phyloP scores from a whole-genome alignment of 2,329 filamentous ascomycete genomes.

The Sordariomycetes sp. region DNA sequence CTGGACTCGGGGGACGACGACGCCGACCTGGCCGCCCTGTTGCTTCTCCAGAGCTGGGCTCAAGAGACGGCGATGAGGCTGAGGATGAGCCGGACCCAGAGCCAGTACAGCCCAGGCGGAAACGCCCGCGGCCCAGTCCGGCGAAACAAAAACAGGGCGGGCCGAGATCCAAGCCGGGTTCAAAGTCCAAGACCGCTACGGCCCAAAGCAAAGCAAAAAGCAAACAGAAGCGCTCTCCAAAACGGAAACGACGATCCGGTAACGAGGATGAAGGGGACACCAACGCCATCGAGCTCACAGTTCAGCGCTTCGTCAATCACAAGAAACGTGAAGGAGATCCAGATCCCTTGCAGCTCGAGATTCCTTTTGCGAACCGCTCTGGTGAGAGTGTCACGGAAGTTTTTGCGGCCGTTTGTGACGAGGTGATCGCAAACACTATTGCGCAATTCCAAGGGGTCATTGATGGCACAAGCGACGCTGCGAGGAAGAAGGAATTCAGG shows the following conservation, averaged over 20 bases:
- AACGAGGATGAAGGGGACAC: constrained; percentile 2
- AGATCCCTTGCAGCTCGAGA: constrained; percentile 38
- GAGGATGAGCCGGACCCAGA: constrained; percentile 12
- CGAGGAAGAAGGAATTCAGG: constrained; percentile 41
- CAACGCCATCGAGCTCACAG: constrained; percentile 40
- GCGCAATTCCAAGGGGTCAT: constrained; percentile 33
- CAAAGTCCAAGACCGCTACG: constrained; percentile 15
- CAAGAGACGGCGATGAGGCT: constrained; percentile 14
- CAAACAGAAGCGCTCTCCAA: constrained; percentile 13
- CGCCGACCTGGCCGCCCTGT: constrained; percentile 24
- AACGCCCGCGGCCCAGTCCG: constrained; percentile 25
- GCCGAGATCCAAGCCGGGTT: constrained; percentile 5
- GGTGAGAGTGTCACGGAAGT: constrained; percentile 57
- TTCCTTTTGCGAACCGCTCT: constrained; percentile 41
- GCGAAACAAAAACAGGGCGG: constrained; percentile 28
- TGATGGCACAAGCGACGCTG: constrained; percentile 28
- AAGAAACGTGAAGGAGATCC: constrained; percentile 26
- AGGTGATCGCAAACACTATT: constrained; percentile 44
- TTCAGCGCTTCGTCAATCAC: constrained; percentile 49
- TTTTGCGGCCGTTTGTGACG: constrained; percentile 50
- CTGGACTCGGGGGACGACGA: constrained; percentile 30
- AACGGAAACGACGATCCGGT: constrained; percentile 3
- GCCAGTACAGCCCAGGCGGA: constrained; percentile 20
- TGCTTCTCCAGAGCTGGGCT: constrained; percentile 32
- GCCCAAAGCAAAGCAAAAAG: constrained; percentile 5